Evolutionary conservation across 2,329 filamentous ascomycete genomes (phyloP).

Genomic region (Trichoderma arundinaceum): DNA sequence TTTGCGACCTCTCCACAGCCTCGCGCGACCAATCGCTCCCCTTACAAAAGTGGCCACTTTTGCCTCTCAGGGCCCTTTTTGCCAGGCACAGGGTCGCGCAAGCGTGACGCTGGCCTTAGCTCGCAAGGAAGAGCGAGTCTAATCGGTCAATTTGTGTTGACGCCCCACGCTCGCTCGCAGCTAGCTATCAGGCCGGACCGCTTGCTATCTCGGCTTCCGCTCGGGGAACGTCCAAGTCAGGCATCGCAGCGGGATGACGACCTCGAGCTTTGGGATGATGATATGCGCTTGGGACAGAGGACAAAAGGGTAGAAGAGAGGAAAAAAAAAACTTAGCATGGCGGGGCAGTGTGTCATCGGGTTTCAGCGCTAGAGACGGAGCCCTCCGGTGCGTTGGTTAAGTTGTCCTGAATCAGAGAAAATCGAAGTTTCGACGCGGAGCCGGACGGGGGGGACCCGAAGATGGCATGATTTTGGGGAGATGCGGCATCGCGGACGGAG

Average conservation of each 20-base stretch:
- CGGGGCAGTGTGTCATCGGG: no score
- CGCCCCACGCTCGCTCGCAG: background rate
- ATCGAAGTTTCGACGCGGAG: no score
- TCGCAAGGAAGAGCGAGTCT: no score
- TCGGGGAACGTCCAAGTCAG: background rate
- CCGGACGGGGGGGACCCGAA: no score
- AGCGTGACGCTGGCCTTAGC: background rate
- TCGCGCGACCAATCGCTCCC: background rate
- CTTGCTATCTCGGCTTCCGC: constrained; percentile 12
- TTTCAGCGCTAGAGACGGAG: no score
- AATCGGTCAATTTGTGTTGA: background rate
- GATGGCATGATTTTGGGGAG: no score
- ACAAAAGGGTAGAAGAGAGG: background rate
- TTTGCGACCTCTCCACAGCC: background rate
- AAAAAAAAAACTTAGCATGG: background rate
- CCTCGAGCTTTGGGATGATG: constrained; percentile 5
- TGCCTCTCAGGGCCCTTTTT: background rate
- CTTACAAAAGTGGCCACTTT: background rate
- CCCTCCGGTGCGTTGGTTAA: background rate
- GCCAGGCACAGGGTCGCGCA: background rate
- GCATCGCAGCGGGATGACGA: constrained; percentile 13
- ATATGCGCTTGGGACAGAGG: background rate
- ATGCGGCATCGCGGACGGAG: constrained; percentile 7
- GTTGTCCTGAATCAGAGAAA: no score
- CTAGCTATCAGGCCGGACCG: background rate